Evolutionary conservation across 441 rosid genomes (phyloP).

Genomic region (Syzygium syzygioides): DNA sequence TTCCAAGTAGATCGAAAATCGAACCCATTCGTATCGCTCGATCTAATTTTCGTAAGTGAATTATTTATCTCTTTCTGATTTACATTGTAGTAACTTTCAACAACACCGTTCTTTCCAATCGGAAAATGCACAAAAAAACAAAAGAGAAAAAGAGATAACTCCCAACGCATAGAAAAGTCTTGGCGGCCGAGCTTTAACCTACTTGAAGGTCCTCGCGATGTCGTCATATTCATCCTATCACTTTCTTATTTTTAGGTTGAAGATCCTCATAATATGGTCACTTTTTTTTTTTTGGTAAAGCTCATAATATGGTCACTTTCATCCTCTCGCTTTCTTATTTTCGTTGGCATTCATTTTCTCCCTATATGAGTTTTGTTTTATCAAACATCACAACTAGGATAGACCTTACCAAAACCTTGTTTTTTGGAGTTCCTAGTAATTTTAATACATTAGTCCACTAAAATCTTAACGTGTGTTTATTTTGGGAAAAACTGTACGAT

Average conservation of each 20-base stretch:
- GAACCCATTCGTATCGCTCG: neutral
- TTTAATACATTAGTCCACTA: neutral
- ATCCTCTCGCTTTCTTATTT: neutral
- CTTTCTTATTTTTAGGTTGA: neutral
- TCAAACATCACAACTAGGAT: neutral
- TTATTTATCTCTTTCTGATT: neutral
- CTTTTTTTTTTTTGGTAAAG: too few relatives aligned
- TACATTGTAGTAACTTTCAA: neutral
- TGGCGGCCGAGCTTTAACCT: neutral
- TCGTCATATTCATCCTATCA: neutral
- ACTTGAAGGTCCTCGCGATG: neutral
- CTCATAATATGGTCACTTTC: too few relatives aligned
- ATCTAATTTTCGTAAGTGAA: neutral
- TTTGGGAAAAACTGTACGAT: too few relatives aligned
- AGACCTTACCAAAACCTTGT: neutral
- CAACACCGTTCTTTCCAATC: neutral
- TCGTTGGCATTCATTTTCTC: neutral
- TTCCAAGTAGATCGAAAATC: neutral
- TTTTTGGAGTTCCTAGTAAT: neutral
- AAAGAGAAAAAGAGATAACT: neutral
- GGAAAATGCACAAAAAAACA: neutral
- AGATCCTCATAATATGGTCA: too few relatives aligned
- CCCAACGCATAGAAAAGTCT: neutral
- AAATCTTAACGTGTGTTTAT: neutral
- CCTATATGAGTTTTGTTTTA: neutral